Percentiles rank a stretch among this genome's conserved stretches.
phyloP scores from a whole-genome alignment of 805 yeast genomes.

The Teunomyces tritomae region DNA sequence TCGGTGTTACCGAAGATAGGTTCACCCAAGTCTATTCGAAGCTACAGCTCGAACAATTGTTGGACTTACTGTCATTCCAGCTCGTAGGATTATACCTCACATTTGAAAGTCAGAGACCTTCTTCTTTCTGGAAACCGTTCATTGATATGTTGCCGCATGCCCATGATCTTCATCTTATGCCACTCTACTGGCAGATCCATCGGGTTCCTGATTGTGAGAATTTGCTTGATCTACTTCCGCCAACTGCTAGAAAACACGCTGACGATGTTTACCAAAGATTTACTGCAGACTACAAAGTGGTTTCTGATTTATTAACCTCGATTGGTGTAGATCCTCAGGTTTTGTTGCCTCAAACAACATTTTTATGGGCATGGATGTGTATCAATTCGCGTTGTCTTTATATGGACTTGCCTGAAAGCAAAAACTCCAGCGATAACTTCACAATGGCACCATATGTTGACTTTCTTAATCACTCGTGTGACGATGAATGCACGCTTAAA shows the following conservation, averaged over 20 bases:
- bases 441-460: conserved; percentile 93
- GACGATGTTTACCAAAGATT: conserved; percentile 43
- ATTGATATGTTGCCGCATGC: conserved; percentile 59
- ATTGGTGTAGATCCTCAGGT: conserved; percentile 1
- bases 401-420: conserved; percentile 59
- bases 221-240: conserved; percentile 44
- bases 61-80: conserved; percentile 57
- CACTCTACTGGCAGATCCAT: conserved; percentile 58
- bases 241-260: conserved; percentile 38
- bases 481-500: conserved; percentile 52
- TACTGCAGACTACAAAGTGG: conserved; percentile 41
- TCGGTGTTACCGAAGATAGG: conserved; percentile 15
- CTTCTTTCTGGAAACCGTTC: conserved; percentile 69
- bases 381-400: conserved; percentile 91
- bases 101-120: conserved; percentile 40
- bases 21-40: conserved; percentile 30
- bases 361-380: conserved; percentile 77
- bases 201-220: conserved; percentile 20
- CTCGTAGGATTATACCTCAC: conserved; percentile 49
- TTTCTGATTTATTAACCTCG: conserved; percentile 23
- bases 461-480: conserved; percentile 70
- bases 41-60: conserved; percentile 32
- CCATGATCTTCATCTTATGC: conserved; percentile 53
- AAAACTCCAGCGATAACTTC: conserved; percentile 59
- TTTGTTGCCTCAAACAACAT: conserved; percentile 19